phyloP scores from a whole-genome alignment of 495 filamentous ascomycete genomes.

The Chaetomidium leptoderma region DNA sequence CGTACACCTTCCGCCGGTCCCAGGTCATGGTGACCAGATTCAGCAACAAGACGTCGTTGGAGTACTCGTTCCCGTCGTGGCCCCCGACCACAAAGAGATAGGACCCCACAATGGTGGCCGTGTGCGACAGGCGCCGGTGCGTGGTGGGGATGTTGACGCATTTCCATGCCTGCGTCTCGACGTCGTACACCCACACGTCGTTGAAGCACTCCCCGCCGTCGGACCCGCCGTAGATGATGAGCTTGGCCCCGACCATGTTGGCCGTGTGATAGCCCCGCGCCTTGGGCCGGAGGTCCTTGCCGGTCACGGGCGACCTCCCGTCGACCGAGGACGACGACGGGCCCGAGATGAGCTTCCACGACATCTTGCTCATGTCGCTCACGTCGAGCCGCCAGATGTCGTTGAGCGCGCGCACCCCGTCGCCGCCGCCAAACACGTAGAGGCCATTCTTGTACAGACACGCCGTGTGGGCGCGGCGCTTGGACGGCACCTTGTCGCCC shows the following conservation, averaged over 20 bases:
- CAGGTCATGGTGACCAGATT: slow-evolving; percentile 67
- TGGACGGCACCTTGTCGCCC: slow-evolving; percentile 50
- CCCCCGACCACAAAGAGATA: slow-evolving; percentile 64
- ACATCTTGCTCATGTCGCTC: slow-evolving; percentile 56
- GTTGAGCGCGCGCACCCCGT: slow-evolving; percentile 60
- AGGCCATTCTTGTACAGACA: slow-evolving; percentile 64
- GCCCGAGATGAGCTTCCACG: slow-evolving; percentile 57
- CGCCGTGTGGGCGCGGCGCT: slow-evolving; percentile 59
- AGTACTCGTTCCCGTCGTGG: slow-evolving; percentile 64
- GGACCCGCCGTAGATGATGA: slow-evolving; percentile 63
- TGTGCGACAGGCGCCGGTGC: slow-evolving; percentile 57
- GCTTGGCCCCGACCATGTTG: slow-evolving; percentile 64
- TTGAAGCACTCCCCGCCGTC: slow-evolving; percentile 64
- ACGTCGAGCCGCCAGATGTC: slow-evolving; percentile 66
- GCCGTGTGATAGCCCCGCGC: slow-evolving; percentile 64
- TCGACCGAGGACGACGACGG: slow-evolving; percentile 22
- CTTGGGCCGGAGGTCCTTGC: slow-evolving; percentile 45
- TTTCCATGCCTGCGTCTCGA: slow-evolving; percentile 53
- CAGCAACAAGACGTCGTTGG: slow-evolving; percentile 58
- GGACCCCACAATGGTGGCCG: slow-evolving; percentile 60
- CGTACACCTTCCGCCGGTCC: slow-evolving; percentile 60
- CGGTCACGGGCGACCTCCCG: slow-evolving; percentile 9
- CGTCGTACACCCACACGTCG: slow-evolving; percentile 66
- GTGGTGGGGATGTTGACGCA: slow-evolving; percentile 49
- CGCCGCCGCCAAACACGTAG: slow-evolving; percentile 63